A percentile compares a stretch with the other conserved stretches of the same genome.
Conservation (phyloP, 2,329 filamentous ascomycete species). For the Fusarium euwallaceae region DNA sequence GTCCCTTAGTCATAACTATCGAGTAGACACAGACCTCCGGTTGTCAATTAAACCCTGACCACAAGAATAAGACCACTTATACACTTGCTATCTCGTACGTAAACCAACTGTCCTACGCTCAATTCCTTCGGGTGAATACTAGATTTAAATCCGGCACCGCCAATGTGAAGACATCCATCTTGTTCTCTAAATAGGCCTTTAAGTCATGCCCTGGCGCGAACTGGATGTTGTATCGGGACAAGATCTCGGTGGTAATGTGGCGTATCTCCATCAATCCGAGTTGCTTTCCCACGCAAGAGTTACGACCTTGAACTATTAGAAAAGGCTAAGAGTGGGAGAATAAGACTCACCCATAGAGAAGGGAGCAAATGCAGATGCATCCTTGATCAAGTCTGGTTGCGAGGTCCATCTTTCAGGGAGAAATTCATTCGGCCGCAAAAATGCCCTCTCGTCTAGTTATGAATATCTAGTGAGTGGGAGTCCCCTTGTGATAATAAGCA, state of each 20-base stretch:
- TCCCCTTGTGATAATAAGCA: not conserved
- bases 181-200: not conserved
- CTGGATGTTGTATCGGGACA: constrained; percentile 20
- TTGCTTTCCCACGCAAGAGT: constrained; percentile 34
- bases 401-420: constrained; percentile 56
- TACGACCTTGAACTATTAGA: constrained; percentile 16
- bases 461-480: not conserved
- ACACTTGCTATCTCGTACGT: not conserved
- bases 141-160: constrained; percentile 16
- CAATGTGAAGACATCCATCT: constrained; percentile 16
- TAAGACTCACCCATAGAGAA: constrained; percentile 48
- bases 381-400: constrained; percentile 49
- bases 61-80: not conserved
- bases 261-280: constrained; percentile 37
- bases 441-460: constrained; percentile 41
- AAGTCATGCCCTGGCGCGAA: not conserved
- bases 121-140: constrained; percentile 2
- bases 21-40: not conserved
- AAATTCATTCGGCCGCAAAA: constrained; percentile 48
- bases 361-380: constrained; percentile 49
- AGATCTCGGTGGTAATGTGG: constrained; percentile 18
- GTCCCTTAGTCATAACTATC: not conserved
- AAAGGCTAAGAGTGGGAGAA: no score
- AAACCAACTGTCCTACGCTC: not conserved
- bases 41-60: not conserved